Conservation (phyloP, 2,329 filamentous ascomycete species). For the Alternaria triticina region DNA sequence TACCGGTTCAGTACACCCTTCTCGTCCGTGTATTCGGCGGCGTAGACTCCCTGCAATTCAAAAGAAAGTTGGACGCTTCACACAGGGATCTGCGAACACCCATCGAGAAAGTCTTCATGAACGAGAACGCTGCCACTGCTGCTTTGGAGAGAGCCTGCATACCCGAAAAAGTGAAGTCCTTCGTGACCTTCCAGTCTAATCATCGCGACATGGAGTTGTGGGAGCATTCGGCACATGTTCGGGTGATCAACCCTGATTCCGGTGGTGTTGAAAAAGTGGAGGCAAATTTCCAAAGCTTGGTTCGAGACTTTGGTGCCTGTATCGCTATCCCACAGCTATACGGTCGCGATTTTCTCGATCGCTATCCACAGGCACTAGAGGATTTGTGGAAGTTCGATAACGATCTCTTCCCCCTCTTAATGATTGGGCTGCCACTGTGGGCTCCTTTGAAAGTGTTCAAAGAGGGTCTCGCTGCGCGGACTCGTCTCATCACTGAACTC, state of each 20-base stretch:
- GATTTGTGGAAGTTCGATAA: conserved; percentile 62
- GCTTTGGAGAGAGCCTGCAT: not conserved
- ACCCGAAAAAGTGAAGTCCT: not conserved
- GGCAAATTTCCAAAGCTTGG: conserved; percentile 33
- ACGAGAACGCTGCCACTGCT: not conserved
- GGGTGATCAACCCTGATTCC: not conserved
- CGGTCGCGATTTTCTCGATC: conserved; percentile 60
- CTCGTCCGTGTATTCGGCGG: not conserved
- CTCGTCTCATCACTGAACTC: conserved; percentile 31
- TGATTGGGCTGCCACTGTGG: conserved; percentile 60
- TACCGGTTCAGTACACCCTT: not conserved
- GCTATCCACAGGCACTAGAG: conserved; percentile 57
- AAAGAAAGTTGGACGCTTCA: not conserved
- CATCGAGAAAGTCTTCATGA: not conserved
- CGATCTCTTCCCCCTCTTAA: conserved; percentile 57
- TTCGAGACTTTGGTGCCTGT: conserved; percentile 10
- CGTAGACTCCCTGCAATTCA: not conserved
- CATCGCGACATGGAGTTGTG: not conserved
- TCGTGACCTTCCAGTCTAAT: not conserved
- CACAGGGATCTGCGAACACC: not conserved
- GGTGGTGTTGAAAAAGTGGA: conserved; percentile 37
- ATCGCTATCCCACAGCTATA: conserved; percentile 13
- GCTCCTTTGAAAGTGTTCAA: conserved; percentile 57
- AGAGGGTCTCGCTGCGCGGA: conserved; percentile 53
- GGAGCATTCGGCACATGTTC: not conserved